Conservation (phyloP, 257 asterid species). For the Prunella vulgaris region DNA sequence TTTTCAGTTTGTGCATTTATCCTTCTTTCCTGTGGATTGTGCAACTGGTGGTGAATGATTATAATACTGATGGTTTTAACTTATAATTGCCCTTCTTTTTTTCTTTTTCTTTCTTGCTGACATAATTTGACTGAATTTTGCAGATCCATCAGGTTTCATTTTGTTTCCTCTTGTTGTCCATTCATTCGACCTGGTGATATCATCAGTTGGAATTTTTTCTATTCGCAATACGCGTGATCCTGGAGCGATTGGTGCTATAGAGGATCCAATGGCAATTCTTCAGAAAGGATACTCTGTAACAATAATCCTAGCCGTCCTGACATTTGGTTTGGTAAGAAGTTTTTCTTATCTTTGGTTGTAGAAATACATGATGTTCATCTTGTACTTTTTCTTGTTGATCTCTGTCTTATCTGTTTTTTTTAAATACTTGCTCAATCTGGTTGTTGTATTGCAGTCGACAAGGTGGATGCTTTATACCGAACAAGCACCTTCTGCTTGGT, state of each 20-base stretch:
- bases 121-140: constrained; percentile 21
- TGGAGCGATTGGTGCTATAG: constrained; percentile 58
- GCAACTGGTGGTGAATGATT: constrained; percentile 1
- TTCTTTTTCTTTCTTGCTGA: neutral
- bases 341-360: constrained; percentile 14
- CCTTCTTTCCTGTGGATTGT: constrained; percentile 7
- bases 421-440: constrained; percentile 19
- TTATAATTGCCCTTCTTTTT: neutral
- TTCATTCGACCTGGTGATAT: constrained; percentile 92
- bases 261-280: constrained; percentile 95
- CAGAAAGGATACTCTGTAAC: constrained; percentile 95
- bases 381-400: neutral
- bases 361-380: neutral
- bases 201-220: constrained; percentile 89
- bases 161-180: constrained; percentile 98
- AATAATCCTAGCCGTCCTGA: constrained; percentile 74
- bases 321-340: constrained; percentile 87
- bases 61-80: constrained; percentile 2
- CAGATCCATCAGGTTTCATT: constrained; percentile 99
- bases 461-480: constrained; percentile 98
- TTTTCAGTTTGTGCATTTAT: neutral
- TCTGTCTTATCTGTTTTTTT: neutral
- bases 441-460: constrained; percentile 70
- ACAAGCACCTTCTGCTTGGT: constrained; percentile 98
- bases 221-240: constrained; percentile 71